Conservation (phyloP, 1,284 basidiomycete genomes). For the Agaricales sp. region DNA sequence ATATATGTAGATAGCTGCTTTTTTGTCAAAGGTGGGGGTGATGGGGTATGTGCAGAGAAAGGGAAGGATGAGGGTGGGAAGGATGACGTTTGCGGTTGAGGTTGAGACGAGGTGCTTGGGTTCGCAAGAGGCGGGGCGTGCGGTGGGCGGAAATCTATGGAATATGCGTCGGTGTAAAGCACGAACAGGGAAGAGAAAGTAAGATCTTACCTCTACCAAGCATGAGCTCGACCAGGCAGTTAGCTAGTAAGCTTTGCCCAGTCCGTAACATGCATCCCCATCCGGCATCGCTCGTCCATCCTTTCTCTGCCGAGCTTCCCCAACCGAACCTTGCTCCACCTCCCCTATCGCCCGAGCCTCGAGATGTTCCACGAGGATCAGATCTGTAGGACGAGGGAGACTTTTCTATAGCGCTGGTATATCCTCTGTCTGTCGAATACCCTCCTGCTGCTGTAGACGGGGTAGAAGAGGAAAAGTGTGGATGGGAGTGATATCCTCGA, state of each 20-base stretch:
- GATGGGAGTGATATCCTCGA: no score
- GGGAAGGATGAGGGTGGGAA: conserved; percentile 10
- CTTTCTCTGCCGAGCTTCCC: conserved; percentile 50
- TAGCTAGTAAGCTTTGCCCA: conserved; percentile 88
- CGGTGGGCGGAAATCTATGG: conserved; percentile 74
- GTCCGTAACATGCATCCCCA: conserved; percentile 99
- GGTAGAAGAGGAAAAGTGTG: no score
- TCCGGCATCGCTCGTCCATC: conserved; percentile 87
- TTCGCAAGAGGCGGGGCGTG: background rate
- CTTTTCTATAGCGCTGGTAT: no score
- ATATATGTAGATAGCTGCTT: conserved; percentile 65
- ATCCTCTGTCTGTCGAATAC: no score
- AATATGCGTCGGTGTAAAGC: conserved; percentile 5
- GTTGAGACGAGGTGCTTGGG: conserved; percentile 25
- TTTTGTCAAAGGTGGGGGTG: conserved; percentile 14
- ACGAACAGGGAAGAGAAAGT: conserved; percentile 5
- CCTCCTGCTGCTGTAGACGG: no score
- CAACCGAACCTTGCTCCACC: no score
- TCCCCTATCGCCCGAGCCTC: no score
- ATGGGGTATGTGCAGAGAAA: conserved; percentile 7
- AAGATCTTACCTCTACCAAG: conserved; percentile 67
- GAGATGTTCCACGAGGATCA: no score
- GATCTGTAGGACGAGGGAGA: no score
- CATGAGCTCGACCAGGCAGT: conserved; percentile 76
- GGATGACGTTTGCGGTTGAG: conserved; percentile 5